Evolutionary conservation across 2,329 filamentous ascomycete species (phyloP).

Genomic region (Pyrenophora seminiperda): DNA sequence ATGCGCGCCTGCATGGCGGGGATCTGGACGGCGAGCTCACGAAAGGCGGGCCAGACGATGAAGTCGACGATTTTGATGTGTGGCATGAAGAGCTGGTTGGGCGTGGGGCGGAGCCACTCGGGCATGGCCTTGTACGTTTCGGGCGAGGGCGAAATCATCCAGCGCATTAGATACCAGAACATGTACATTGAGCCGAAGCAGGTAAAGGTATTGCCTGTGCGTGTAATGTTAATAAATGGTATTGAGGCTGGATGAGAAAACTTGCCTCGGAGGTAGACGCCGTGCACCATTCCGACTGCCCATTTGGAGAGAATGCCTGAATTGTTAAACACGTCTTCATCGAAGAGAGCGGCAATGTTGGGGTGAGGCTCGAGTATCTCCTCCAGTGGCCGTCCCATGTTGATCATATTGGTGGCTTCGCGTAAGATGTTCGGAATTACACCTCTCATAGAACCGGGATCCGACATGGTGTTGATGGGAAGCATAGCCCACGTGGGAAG

Average conservation of each 20-base stretch:
- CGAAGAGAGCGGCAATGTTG: slow-evolving; percentile 30
- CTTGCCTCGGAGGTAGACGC: slow-evolving; percentile 26
- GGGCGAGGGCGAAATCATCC: slow-evolving; percentile 33
- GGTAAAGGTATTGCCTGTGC: slow-evolving; percentile 33
- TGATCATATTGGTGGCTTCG: slow-evolving; percentile 21
- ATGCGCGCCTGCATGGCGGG: slow-evolving; percentile 33
- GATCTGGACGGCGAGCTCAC: slow-evolving; percentile 31
- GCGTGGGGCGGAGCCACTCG: slow-evolving; percentile 33
- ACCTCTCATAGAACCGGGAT: slow-evolving; percentile 23
- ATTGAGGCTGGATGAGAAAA: neutral
- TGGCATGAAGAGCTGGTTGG: slow-evolving; percentile 35
- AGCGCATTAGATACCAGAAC: slow-evolving; percentile 32
- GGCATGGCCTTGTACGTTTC: slow-evolving; percentile 31
- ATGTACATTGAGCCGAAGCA: slow-evolving; percentile 32
- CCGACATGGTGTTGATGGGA: slow-evolving; percentile 26
- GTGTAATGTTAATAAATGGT: neutral
- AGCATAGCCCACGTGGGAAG: slow-evolving; percentile 36
- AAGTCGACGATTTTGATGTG: slow-evolving; percentile 32
- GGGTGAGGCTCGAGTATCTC: slow-evolving; percentile 27
- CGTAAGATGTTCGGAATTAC: slow-evolving; percentile 17
- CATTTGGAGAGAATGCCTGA: slow-evolving; percentile 29
- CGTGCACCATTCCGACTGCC: slow-evolving; percentile 31
- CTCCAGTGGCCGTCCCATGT: slow-evolving; percentile 14
- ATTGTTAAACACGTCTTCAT: slow-evolving; percentile 21
- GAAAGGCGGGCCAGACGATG: slow-evolving; percentile 32